Percentiles rank a stretch among this genome's conserved stretches.
Evolutionary conservation across 2,329 filamentous ascomycete genomes (phyloP).

Genomic region (Aspergillus persii): DNA sequence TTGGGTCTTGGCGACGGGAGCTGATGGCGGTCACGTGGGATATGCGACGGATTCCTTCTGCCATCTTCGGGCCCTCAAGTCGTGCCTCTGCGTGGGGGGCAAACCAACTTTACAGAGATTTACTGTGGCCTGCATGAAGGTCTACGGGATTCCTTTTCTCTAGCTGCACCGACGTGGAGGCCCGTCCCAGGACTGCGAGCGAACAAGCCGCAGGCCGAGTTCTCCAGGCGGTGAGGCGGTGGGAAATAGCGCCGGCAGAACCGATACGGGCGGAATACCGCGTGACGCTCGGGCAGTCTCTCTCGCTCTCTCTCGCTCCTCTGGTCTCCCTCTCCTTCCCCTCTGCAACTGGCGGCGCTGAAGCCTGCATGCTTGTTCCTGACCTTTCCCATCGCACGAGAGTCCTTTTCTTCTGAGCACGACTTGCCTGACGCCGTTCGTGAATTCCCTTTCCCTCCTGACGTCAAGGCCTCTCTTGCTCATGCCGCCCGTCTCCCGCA

Average conservation of each 20-base stretch:
- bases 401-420: not conserved
- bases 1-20: slow-evolving; percentile 12
- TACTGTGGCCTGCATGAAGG: not conserved
- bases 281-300: slow-evolving; percentile 9
- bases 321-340: slow-evolving; percentile 9
- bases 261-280: slow-evolving; percentile 10
- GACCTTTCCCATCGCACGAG: not conserved
- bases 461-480: slow-evolving; percentile 21
- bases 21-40: slow-evolving; percentile 12
- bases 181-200: not conserved
- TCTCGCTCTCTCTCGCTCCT: slow-evolving; percentile 5
- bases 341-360: slow-evolving; percentile 8
- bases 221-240: slow-evolving; percentile 1
- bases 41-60: not conserved
- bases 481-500: slow-evolving; percentile 34
- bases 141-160: not conserved
- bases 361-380: not conserved
- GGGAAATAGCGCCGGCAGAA: slow-evolving; percentile 16
- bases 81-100: not conserved
- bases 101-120: not conserved
- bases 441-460: slow-evolving; percentile 2
- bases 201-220: not conserved
- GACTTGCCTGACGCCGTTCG: slow-evolving; percentile 10
- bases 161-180: not conserved
- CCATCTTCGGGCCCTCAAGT: not conserved